phyloP scores from a whole-genome alignment of 2,329 filamentous ascomycete genomes.

The Xylaria sp. region DNA sequence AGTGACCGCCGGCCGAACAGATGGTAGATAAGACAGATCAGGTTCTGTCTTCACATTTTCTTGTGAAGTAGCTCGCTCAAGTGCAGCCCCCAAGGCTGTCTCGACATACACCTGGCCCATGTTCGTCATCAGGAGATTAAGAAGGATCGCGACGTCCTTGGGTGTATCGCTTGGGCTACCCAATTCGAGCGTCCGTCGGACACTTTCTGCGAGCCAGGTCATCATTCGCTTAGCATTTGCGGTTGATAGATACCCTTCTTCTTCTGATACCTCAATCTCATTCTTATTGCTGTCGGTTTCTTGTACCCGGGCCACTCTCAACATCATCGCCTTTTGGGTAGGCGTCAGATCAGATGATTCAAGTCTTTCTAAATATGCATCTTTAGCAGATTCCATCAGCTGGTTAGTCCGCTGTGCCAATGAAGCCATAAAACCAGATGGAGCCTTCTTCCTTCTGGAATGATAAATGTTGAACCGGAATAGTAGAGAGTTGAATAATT shows the following conservation, averaged over 20 bases:
- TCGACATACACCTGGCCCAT: slow-evolving; percentile 87
- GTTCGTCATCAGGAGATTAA: slow-evolving; percentile 83
- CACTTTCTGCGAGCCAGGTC: slow-evolving; percentile 95
- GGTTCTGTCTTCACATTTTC: slow-evolving; percentile 86
- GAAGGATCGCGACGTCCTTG: slow-evolving; percentile 88
- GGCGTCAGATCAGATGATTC: slow-evolving; percentile 89
- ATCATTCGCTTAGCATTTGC: slow-evolving; percentile 97
- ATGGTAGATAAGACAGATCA: slow-evolving; percentile 84
- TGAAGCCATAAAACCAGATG: slow-evolving; percentile 91
- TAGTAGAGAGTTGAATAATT: slow-evolving; percentile 87
- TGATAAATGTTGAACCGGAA: slow-evolving; percentile 99
- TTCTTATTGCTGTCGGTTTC: slow-evolving; percentile 79
- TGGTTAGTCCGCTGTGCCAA: slow-evolving; percentile 91
- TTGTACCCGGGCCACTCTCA: slow-evolving; percentile 87
- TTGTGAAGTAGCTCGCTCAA: slow-evolving; percentile 78
- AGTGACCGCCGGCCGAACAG: slow-evolving; percentile 82
- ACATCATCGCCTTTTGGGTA: slow-evolving; percentile 89
- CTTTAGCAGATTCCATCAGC: slow-evolving; percentile 85
- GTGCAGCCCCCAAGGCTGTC: slow-evolving; percentile 74
- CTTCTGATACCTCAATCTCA: slow-evolving; percentile 90
- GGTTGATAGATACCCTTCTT: slow-evolving; percentile 85
- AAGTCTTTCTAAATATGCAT: slow-evolving; percentile 88
- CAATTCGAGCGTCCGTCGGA: slow-evolving; percentile 90
- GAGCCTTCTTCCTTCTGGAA: slow-evolving; percentile 84
- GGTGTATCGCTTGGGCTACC: slow-evolving; percentile 88